Evolutionary conservation across 2,329 filamentous ascomycete genomes (phyloP).

Genomic region (Xylaria hypoxylon): DNA sequence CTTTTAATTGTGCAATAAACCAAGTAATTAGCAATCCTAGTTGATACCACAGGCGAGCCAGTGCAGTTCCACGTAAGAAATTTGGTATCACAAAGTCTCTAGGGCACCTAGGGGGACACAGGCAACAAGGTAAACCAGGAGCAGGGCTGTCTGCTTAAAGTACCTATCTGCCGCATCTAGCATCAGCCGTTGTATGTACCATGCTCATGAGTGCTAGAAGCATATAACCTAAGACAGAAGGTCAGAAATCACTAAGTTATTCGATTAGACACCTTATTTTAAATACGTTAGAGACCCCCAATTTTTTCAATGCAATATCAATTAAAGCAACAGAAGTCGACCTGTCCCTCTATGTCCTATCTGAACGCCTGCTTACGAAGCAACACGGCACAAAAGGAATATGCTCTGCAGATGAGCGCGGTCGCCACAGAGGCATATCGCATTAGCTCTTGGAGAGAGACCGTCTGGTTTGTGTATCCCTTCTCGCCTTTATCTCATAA

Average conservation of each 20-base stretch:
- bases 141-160: background rate
- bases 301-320: conserved; percentile 37
- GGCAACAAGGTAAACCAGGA: background rate
- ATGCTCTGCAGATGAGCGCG: conserved; percentile 31
- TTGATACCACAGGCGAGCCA: too few relatives aligned
- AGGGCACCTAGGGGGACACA: too few relatives aligned
- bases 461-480: conserved; percentile 24
- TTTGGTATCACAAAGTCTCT: too few relatives aligned
- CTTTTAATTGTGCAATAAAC: too few relatives aligned
- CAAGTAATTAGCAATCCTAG: too few relatives aligned
- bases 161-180: background rate
- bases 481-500: conserved; percentile 36
- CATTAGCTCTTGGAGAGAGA: conserved; percentile 34
- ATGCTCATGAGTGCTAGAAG: too few relatives aligned
- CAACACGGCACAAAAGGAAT: conserved; percentile 40
- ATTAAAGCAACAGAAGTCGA: conserved; percentile 45
- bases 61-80: too few relatives aligned
- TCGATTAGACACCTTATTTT: background rate
- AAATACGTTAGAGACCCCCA: background rate
- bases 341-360: conserved; percentile 50
- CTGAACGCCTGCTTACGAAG: conserved; percentile 51
- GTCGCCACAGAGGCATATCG: conserved; percentile 19
- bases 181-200: background rate
- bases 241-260: background rate
- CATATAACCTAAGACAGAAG: background rate